Base-by-base conservation (phyloP, 2,329 filamentous ascomycete species). In the Apiospora koreana region DNA sequence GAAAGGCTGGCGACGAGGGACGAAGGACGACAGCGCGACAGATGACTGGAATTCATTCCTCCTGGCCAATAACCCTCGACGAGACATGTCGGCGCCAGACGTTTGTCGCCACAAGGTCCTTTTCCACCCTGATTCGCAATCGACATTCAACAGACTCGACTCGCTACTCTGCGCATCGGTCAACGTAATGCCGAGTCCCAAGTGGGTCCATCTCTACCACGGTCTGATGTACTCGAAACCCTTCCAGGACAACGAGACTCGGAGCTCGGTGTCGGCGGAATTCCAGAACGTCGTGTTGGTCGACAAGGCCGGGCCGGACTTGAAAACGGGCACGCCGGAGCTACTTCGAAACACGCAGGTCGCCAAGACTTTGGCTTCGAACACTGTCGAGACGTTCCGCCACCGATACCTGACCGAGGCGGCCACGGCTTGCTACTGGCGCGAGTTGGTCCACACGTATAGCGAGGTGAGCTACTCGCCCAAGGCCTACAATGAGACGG, bases 341-440 rank as follows among this genome's bases (percentile, higher is more conserved):
- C 14, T 67, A 14, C 23, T 67, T 67, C 41, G 43, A 35, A 67
- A 67, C 21, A 28, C 65, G 1, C 10, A 28, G 21, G 23, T 67
- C 16, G 38, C 65, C 65, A 43, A 35, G 1, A 4, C 16, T 3
- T 28, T 67, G 16, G 65, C 38, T 10, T 46, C 41, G 8, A 67
- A 67, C 10, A 41, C 65, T 43, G 43, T 67, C 65, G 65, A 67
- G n/a, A 67, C 65, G 16, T 67, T 67, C 65, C 65, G 65, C n/a
- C 65, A 45, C n/a, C 65, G 65, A 18, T 67, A 67, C 38, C 43
- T 67, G 18, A 67, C 65, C 18, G 41, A 46, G 65, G 65, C 65
- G 23, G 41, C 65, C 12, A 43, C 65, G 21, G 65, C 41, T 28
- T 67, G 65, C 31, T 67, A 67, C 38, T 67, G 65, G 65, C 18